These are phyloP conservation scores for Vaccinium myrtillus DNA, from an alignment of 148 eudicot species.

Conservation along the genomic window DNA sequence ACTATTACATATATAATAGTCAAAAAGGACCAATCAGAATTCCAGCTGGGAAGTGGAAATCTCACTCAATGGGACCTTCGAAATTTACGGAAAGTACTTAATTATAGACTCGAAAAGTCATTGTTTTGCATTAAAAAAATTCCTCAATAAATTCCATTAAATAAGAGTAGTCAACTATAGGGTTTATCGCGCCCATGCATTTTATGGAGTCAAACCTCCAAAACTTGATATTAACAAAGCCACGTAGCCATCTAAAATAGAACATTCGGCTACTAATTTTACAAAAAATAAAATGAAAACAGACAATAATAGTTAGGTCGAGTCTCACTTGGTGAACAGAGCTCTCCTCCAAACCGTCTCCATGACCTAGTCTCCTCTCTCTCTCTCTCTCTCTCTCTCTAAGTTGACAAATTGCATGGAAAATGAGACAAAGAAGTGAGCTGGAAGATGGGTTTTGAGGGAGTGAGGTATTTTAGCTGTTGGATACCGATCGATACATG, in stretches of 20 bases:
- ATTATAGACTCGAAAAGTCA: not conserved
- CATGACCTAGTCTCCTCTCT: not conserved
- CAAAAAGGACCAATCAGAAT: constrained; percentile 19
- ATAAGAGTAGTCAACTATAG: constrained; percentile 5
- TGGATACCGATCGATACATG: no score
- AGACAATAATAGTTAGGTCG: not conserved
- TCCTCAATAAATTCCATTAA: not conserved
- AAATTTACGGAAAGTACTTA: not conserved
- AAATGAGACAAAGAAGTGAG: constrained; percentile 2
- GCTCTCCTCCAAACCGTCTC: not conserved
- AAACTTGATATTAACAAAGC: not conserved
- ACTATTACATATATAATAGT: not conserved
- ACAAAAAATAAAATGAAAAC: not conserved
- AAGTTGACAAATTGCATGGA: constrained; percentile 10
- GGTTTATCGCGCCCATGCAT: not conserved
- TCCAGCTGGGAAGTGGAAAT: constrained; percentile 25
- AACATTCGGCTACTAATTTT: not conserved
- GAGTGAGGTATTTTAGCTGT: not conserved
- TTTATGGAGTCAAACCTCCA: not conserved
- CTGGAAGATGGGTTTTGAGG: not conserved
- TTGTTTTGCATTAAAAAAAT: constrained; percentile 8
- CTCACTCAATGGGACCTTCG: constrained; percentile 12
- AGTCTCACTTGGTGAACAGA: not conserved
- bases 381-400: not conserved
- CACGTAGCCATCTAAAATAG: not conserved